Evolutionary conservation across 306 rosid genomes (phyloP).

Genomic region (Boehmeria nivea): DNA sequence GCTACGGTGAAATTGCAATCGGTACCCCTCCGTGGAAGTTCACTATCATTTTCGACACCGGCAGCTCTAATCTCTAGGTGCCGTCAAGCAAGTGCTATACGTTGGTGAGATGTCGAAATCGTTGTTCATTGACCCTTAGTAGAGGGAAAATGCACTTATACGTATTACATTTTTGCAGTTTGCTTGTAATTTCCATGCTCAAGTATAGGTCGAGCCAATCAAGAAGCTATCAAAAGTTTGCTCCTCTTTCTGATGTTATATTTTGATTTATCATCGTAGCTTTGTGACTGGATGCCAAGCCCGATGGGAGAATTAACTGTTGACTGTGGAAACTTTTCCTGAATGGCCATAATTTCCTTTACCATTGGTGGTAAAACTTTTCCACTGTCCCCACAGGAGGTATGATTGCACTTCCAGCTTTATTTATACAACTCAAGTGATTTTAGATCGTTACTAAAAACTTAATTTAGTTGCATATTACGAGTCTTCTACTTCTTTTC

Average conservation of each 20-base stretch:
- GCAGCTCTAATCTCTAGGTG: constrained; percentile 94
- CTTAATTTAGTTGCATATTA: neutral
- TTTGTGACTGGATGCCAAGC: constrained; percentile 71
- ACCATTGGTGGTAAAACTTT: constrained; percentile 67
- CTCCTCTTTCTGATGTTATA: constrained; percentile 19
- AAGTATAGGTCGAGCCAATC: constrained; percentile 65
- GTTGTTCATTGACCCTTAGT: neutral
- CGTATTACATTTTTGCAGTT: constrained; percentile 38
- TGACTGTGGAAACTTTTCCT: constrained; percentile 54
- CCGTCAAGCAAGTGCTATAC: constrained; percentile 63
- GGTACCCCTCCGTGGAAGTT: constrained; percentile 86
- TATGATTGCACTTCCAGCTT: too few species aligned
- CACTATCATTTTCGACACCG: constrained; percentile 87
- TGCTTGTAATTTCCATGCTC: constrained; percentile 66
- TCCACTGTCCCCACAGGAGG: constrained; percentile 61
- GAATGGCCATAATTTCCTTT: constrained; percentile 76
- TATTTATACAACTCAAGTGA: too few species aligned
- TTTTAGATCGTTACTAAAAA: too few species aligned
- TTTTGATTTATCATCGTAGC: constrained; percentile 44
- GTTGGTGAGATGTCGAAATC: constrained; percentile 54
- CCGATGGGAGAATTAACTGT: constrained; percentile 59
- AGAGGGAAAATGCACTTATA: constrained; percentile 6
- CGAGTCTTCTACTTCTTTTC: too few species aligned
- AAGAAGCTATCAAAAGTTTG: constrained; percentile 39
- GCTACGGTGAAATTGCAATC: constrained; percentile 74